phyloP scores from a whole-genome alignment of 2,329 filamentous ascomycete genomes.

The Escovopsis sp. region DNA sequence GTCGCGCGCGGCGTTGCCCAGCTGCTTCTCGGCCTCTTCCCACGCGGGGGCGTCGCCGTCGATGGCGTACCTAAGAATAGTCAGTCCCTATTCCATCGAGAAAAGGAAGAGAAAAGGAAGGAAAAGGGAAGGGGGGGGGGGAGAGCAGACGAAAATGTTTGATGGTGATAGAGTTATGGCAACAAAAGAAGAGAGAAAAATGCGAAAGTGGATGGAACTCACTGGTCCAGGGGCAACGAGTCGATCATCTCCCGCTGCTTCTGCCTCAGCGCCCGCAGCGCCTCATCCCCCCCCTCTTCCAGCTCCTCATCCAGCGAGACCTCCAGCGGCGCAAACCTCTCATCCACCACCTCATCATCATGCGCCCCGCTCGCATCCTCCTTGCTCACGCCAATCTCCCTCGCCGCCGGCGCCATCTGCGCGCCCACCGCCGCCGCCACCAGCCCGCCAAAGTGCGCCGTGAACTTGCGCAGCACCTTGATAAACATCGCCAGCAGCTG shows the following conservation, averaged over 20 bases:
- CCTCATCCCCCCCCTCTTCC: constrained; percentile 66
- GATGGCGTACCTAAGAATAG: constrained; percentile 42
- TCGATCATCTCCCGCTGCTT: constrained; percentile 83
- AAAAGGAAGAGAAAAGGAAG: background rate
- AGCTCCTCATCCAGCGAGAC: constrained; percentile 66
- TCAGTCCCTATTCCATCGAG: background rate
- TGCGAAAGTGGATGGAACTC: too few relatives aligned
- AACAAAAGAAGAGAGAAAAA: too few relatives aligned
- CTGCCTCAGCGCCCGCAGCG: constrained; percentile 52
- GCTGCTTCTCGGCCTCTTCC: constrained; percentile 61
- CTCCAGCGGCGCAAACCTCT: constrained; percentile 55
- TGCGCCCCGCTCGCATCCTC: constrained; percentile 48
- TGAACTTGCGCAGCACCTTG: constrained; percentile 84
- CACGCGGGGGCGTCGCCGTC: constrained; percentile 46
- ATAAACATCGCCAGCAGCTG: constrained; percentile 95
- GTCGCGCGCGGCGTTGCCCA: constrained; percentile 39
- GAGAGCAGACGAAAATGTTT: too few relatives aligned
- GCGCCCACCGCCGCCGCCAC: constrained; percentile 59
- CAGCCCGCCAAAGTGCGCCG: constrained; percentile 58
- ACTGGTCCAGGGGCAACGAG: constrained; percentile 69
- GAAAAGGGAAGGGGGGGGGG: too few relatives aligned
- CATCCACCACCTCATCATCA: constrained; percentile 51
- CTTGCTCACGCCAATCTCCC: constrained; percentile 38
- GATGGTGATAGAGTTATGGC: too few relatives aligned
- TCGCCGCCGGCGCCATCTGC: constrained; percentile 41